Base-by-base conservation (phyloP, 257 asterid species). In the Dorcoceras hygrometricum region DNA sequence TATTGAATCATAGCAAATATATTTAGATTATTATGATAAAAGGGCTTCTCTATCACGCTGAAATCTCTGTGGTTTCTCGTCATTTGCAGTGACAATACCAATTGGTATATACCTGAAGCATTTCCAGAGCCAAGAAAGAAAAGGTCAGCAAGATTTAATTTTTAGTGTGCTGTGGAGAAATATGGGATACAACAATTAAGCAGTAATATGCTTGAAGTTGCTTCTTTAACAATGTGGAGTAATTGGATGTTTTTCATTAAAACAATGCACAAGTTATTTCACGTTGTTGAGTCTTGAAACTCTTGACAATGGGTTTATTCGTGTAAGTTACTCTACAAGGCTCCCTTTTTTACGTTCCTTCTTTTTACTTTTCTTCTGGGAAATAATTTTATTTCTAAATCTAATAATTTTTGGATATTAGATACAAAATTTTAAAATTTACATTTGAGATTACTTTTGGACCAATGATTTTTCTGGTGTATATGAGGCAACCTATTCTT, bases 401-500 rank as follows among this genome's bases (percentile, higher is more conserved):
- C 1, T 12, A 12, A 39, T 39, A 14, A 11, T 39, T 11, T 39
- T 8, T 9, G 50, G 50, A 39, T 39, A 39, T 39, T 11, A 39
- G 3, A 3, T 14, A 39, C 50, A 39, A 39, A 11, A 7, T 39
- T 39, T 34, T 9, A n/a, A n/a, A n/a, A n/a, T n/a, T n/a, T n/a
- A 1, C 39, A 32, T 8, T 32, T 32, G 39, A 7, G 11, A 32
- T 32, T 7, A 32, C 39, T 8, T 1, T n/a, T n/a, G n/a, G n/a
- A n/a, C 39, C 39, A 32, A 32, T 32, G 39, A 32, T 32, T 32
- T 19, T n/a, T 11, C 12, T 23, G 43, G 11, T 19, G 22, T n/a
- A n/a, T n/a, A 62, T 65, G 68, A 75, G 72, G 60, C 63, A 60
- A 65, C 36, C 26, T 67, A 71, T 79, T 79, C 77, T 61, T 82